phyloP scores from a whole-genome alignment of 257 asterid genomes.

The Echites panduratus region DNA sequence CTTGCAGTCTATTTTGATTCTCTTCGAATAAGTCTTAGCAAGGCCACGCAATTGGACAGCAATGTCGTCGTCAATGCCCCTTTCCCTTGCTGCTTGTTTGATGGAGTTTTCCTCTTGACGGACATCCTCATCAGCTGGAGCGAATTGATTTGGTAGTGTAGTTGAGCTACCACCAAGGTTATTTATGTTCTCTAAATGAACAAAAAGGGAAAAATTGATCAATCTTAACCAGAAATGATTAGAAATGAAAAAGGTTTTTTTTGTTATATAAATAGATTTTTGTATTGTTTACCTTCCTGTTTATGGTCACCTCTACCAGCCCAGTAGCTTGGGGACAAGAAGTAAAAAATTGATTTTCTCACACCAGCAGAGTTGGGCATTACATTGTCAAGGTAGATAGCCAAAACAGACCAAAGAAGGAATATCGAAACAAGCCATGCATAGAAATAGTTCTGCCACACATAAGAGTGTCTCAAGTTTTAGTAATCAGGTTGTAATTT shows the following conservation, averaged over 20 bases:
- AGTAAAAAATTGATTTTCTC: slow-evolving; percentile 22
- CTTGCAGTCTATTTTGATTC: slow-evolving; percentile 13
- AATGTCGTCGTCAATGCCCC: slow-evolving; percentile 25
- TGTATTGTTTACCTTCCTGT: slow-evolving; percentile 13
- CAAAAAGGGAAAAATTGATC: not conserved
- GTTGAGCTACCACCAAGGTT: slow-evolving; percentile 14
- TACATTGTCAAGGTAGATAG: slow-evolving; percentile 33
- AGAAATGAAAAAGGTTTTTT: not conserved
- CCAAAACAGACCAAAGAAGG: slow-evolving; percentile 31
- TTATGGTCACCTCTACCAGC: slow-evolving; percentile 25
- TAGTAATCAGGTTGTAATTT: not conserved
- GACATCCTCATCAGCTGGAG: slow-evolving; percentile 26
- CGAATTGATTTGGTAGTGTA: slow-evolving; percentile 5
- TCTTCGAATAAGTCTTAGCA: slow-evolving; percentile 24
- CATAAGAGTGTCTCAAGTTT: not conserved
- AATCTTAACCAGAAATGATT: not conserved
- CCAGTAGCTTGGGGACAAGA: slow-evolving; percentile 33
- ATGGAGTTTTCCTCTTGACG: slow-evolving; percentile 28
- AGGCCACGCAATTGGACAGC: slow-evolving; percentile 35
- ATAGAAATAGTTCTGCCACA: slow-evolving; percentile 23
- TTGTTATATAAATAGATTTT: too few species aligned
- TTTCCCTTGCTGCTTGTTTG: slow-evolving; percentile 22
- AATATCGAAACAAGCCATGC: too few species aligned
- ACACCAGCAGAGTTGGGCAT: slow-evolving; percentile 28
- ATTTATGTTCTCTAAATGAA: slow-evolving; percentile 8